Base-by-base conservation (phyloP, 179 eudicot genomes). In the Spinacia oleracea region DNA sequence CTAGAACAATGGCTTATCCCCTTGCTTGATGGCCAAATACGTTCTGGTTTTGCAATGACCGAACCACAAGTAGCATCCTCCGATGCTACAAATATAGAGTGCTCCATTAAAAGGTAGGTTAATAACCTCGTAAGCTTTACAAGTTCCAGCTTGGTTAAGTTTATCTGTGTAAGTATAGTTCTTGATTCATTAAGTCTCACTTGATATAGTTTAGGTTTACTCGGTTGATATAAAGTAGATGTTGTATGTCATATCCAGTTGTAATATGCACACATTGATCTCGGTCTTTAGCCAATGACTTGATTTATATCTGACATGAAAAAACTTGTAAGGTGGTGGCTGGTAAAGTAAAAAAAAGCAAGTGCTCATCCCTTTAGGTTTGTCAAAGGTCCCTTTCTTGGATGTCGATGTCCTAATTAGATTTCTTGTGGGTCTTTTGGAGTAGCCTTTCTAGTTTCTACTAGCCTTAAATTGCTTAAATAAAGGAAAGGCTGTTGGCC, bases 11-110 rank as follows among this genome's bases (percentile, higher is more conserved):
- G 99, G 98, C 94, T 96, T 75, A 74, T 96, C 80, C 99, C 99
- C 72, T 87, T 93, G 89, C 96, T 96, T 35, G 89, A 91, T 78
- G 99, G 98, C 66, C 88, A 78, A 73, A 96, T 92, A 34, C 94
- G 99, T 65, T 96, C 99, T 83, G 99, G 96, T 74, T 96, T 93
- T 81, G 99, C 98, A 51, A 96, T 96, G 99, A 93, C 99, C 68
- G 99, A 96, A 84, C 98, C 98, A 72, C 92, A 93, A 86, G 99
- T 96, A 83, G 99, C 99, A 75, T 96, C 98, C 35, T 96, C 99
- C 74, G 99, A 93, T 89, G 99, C 99, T 43, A 96, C 99, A 43
- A 96, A 96, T 82, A 92, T 93, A 69, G 98, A 93, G 85, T 96
- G 98, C 81, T 96, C 99, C 56, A 93, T 96, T 73, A 87, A 64